Conservation (phyloP, 345 rosid species). For the Gossypium herbaceum region DNA sequence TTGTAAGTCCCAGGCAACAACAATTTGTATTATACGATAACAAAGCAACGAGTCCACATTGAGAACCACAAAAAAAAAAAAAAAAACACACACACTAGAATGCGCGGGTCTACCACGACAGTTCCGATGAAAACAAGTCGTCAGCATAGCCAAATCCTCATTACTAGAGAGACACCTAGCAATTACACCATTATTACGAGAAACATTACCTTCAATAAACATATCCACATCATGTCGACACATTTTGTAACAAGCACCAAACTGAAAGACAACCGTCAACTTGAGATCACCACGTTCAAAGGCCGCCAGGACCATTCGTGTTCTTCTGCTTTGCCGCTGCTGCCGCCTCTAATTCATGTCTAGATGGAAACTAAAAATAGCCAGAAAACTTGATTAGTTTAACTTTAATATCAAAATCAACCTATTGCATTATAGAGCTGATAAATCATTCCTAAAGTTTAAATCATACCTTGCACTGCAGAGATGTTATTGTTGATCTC, state of each 20-base stretch:
- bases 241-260: slow-evolving; percentile 4
- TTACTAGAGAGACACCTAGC: neutral
- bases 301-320: neutral
- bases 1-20: neutral
- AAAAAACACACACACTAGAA: neutral
- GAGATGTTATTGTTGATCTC: slow-evolving; percentile 62
- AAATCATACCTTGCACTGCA: slow-evolving; percentile 55
- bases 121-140: neutral
- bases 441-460: neutral
- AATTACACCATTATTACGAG: neutral
- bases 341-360: neutral
- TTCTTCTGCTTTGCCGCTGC: neutral
- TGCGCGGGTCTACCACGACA: neutral
- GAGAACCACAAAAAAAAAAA: neutral
- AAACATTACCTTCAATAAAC: neutral
- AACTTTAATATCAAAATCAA: neutral
- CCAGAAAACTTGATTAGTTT: neutral
- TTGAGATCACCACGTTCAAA: neutral
- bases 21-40: neutral
- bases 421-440: neutral
- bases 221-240: slow-evolving; percentile 20
- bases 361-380: slow-evolving; percentile 16
- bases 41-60: neutral
- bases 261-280: neutral
- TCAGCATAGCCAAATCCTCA: neutral